Percentiles rank a stretch among this genome's conserved stretches.
Conservation (phyloP, 768 basidiomycete genomes). For the Suillus placidus region DNA sequence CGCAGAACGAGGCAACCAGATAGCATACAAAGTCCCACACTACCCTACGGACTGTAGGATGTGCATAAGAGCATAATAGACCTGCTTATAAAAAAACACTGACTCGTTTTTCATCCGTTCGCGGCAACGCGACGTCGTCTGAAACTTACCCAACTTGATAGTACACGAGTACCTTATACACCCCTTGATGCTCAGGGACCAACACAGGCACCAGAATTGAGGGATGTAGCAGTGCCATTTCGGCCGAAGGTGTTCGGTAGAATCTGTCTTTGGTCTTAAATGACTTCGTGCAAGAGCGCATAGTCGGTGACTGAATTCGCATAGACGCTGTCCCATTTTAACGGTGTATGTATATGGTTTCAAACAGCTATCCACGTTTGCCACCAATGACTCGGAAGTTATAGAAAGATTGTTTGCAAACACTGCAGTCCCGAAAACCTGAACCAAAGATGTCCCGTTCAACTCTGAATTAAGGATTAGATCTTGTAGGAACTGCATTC, state of each 20-base stretch:
- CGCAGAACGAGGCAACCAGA: too few species aligned
- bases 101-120: too few species aligned
- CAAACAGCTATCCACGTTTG: not conserved
- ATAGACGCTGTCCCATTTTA: not conserved
- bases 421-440: not conserved
- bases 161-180: not conserved
- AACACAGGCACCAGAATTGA: not conserved
- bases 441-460: not conserved
- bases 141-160: not conserved
- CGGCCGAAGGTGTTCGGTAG: not conserved
- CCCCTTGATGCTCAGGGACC: not conserved
- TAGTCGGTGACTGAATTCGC: not conserved
- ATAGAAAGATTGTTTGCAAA: not conserved
- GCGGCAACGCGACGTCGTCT: not conserved
- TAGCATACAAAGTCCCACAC: too few species aligned
- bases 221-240: not conserved
- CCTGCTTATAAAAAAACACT: too few species aligned
- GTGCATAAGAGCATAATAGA: too few species aligned
- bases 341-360: not conserved
- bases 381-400: not conserved
- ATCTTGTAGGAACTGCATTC: conserved; percentile 64
- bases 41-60: too few species aligned
- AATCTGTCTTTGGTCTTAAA: not conserved
- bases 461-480: conserved; percentile 47
- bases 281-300: not conserved